Conservation (phyloP, 1,284 basidiomycete species). For the Sanghuangporus baumii region DNA sequence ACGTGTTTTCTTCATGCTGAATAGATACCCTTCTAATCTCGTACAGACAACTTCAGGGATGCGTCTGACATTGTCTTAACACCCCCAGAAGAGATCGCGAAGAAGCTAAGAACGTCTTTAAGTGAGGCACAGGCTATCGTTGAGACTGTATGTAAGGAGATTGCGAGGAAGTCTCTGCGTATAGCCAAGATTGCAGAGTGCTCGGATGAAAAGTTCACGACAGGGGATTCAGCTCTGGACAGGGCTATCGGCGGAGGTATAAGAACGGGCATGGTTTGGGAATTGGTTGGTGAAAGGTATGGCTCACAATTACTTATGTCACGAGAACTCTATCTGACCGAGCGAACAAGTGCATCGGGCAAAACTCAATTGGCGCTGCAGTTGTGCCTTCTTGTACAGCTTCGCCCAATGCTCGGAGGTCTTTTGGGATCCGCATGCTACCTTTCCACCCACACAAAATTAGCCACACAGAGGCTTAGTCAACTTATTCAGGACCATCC, state of each 20-base stretch:
- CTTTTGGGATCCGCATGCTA: slow-evolving; percentile 63
- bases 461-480: slow-evolving; percentile 62
- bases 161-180: slow-evolving; percentile 29
- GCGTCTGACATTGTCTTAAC: slow-evolving; percentile 46
- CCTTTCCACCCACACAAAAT: slow-evolving; percentile 65
- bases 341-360: slow-evolving; percentile 63
- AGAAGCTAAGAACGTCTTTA: slow-evolving; percentile 45
- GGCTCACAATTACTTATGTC: slow-evolving; percentile 11
- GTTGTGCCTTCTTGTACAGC: slow-evolving; percentile 69
- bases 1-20: slow-evolving; percentile 11
- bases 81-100: slow-evolving; percentile 44
- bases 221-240: slow-evolving; percentile 68
- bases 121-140: slow-evolving; percentile 46
- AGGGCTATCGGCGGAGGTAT: slow-evolving; percentile 68
- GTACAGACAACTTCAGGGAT: slow-evolving; percentile 23
- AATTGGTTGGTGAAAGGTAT: slow-evolving; percentile 84
- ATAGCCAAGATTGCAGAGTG: slow-evolving; percentile 34
- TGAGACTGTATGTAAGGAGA: slow-evolving; percentile 38
- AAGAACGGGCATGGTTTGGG: slow-evolving; percentile 73
- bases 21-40: neutral
- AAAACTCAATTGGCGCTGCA: slow-evolving; percentile 85
- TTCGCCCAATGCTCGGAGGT: slow-evolving; percentile 47
- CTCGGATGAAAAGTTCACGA: slow-evolving; percentile 48
- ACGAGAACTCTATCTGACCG: neutral
- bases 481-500: slow-evolving; percentile 51